Evolutionary conservation across 2,329 filamentous ascomycete species (phyloP).

Genomic region (Trichoderma simmonsii): DNA sequence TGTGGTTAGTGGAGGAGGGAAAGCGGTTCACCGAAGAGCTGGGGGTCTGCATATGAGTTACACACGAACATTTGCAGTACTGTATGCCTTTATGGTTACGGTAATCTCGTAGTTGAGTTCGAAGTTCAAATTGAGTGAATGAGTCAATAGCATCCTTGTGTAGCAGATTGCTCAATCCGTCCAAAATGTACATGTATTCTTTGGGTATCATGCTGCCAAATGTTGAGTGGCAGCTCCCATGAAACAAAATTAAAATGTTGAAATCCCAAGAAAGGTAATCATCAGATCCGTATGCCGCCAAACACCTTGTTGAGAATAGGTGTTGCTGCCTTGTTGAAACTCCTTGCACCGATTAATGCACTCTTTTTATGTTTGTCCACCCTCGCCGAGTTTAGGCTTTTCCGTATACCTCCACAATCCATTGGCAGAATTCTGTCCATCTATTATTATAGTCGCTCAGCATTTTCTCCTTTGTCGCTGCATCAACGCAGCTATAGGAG

Average conservation of each 20-base stretch:
- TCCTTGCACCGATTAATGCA: not conserved
- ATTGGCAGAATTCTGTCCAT: conserved; percentile 6
- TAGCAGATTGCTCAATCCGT: not conserved
- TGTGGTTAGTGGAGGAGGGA: too few relatives aligned
- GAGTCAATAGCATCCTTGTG: not conserved
- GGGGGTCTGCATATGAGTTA: too few relatives aligned
- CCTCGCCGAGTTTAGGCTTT: not conserved
- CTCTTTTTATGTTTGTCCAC: not conserved
- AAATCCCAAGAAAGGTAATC: not conserved
- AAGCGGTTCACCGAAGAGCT: too few relatives aligned
- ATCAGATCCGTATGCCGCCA: not conserved
- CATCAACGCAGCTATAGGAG: not conserved
- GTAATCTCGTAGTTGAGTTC: too few relatives aligned
- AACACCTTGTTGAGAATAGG: not conserved
- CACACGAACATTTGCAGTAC: too few relatives aligned
- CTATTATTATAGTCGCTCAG: not conserved
- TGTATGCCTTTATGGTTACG: too few relatives aligned
- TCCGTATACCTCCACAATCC: not conserved
- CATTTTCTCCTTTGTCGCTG: not conserved
- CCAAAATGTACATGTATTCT: not conserved
- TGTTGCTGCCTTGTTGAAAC: not conserved
- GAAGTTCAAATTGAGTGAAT: not conserved
- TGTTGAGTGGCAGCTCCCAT: not conserved
- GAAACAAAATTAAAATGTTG: not conserved
- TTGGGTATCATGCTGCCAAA: not conserved